Evolutionary conservation across 352 stramenopile species (phyloP), one percentile per base, ranked within the genome.

Genomic region (Pythium periplocum): DNA sequence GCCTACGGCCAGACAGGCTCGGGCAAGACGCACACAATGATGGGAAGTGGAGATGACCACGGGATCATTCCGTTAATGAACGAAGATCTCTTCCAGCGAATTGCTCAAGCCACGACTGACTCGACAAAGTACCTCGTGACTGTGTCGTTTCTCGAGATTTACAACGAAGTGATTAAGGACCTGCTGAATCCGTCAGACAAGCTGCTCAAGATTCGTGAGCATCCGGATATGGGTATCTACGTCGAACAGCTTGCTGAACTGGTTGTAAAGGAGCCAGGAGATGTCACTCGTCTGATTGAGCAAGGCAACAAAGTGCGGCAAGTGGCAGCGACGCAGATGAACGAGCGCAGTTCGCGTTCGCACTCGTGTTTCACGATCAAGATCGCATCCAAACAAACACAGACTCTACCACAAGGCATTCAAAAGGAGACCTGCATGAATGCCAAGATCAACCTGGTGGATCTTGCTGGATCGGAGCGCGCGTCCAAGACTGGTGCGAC

Each of bases 121-220:
- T 12, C 38, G 12, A 68, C 78, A 44, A 86, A 96, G 59, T 97
- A 86, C 59, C 71, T 96, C 34, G 75, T 97, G 11, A 90, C 82
- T 1, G 89, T 96, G 11, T 96, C 86, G n/a, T 98, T 96, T 58
- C 68, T 98, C 26, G 93, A 98, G 56, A 97, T 98, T 53, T 98
- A 98, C 74, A 97, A 98, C 62, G 93, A 98, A 61, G 80, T 96
- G 1, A 95, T 98, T 55, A 90, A 95, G 39, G 93, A 98, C 57
- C 61, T 98, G 52, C 78, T 98, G 11, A 96, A 97, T 55, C 87
- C 90, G 4, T 90, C 83, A 2, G 87, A 95, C 57, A 94, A 96
- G 51, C 43, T 94, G 52, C 82, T 97, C 51, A 90, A 96, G 63
- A 96, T 97, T 48, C 85, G 88, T 5, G 87, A 98, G 65, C 87